Evolutionary conservation across 352 stramenopile species (phyloP), one percentile per base, ranked within the genome.

Genomic region (Globisporangium splendens): DNA sequence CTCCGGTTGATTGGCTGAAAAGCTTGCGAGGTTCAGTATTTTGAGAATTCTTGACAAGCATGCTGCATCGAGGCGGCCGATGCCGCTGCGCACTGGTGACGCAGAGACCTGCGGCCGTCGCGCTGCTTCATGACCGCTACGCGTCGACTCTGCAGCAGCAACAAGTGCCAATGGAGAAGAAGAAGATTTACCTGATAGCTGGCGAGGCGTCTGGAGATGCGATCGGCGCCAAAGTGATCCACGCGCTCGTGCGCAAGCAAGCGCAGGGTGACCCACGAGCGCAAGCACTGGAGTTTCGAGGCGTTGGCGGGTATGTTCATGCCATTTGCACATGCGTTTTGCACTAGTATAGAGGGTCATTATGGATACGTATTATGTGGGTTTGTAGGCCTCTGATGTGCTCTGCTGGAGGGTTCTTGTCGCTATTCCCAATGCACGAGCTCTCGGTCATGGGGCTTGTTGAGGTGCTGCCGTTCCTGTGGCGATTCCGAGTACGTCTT

Each of bases 371-470:
- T 44, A 44, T 24, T 24, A 18, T 42, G 35, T 44, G 13, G 8
- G 21, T 8, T 22, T 42, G 44, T 47, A 90, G 77, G 0, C 68
- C 75, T 35, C 70, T 76, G 20, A 89, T 90, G 79, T 71, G 53
- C 43, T 42, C 52, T 12, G 59, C 59, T 10, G 82, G 77, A 3
- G 56, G 58, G 1, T 90, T 90, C 59, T 20, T 62, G 35, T 88
- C 82, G 33, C 70, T 92, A 7, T 90, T 90, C 58, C 70, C 77
- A 0, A 90, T 92, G 69, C 38, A 79, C 22, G 79, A 92, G 20
- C 65, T 92, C 15, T 90, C 79, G 10, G 64, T 89, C 62, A 92
- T 90, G 82, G 82, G 82, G 31, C 69, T 92, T 14, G 56, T 86
- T 18, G 82, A 92, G 57, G 62, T 92, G 12, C 44, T 92, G 42